phyloP scores from a whole-genome alignment of 2,329 filamentous ascomycete species.

The Myotisia sp. region DNA sequence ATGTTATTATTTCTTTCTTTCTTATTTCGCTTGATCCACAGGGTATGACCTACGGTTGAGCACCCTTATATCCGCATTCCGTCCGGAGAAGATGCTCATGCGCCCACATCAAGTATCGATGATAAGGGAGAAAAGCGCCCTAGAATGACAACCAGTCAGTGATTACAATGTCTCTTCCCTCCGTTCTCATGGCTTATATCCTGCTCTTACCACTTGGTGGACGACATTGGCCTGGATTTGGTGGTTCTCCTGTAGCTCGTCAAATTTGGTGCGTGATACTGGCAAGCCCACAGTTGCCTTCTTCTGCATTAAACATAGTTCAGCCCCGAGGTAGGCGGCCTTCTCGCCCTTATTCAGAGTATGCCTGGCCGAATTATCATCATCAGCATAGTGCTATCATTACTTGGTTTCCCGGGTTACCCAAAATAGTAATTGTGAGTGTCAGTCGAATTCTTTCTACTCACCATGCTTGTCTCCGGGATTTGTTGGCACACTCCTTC shows the following conservation, averaged over 20 bases:
- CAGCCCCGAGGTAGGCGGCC: slow-evolving; percentile 5
- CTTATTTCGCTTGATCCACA: neutral
- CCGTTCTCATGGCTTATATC: too few species aligned
- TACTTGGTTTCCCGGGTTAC: neutral
- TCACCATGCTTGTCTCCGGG: slow-evolving; percentile 1
- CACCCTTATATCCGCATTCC: slow-evolving; percentile 6
- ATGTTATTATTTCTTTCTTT: neutral
- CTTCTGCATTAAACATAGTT: slow-evolving; percentile 5
- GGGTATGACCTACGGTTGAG: slow-evolving; percentile 1
- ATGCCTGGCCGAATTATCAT: too few species aligned
- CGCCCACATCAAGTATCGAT: slow-evolving; percentile 4
- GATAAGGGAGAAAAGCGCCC: slow-evolving; percentile 7
- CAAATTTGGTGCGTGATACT: slow-evolving; percentile 2
- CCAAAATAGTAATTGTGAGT: neutral
- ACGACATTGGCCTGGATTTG: slow-evolving; percentile 1
- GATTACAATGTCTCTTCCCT: too few species aligned
- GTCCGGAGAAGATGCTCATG: slow-evolving; percentile 5
- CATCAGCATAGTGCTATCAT: too few species aligned
- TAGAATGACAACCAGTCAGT: neutral
- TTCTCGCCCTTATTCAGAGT: slow-evolving; percentile 3
- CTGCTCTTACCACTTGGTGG: slow-evolving; percentile 3
- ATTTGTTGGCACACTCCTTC: neutral
- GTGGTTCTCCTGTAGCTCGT: slow-evolving; percentile 6
- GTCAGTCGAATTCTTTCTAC: neutral
- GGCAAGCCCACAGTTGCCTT: neutral